Evolutionary conservation across 495 filamentous ascomycete genomes (phyloP), one percentile per base, ranked within the genome.

Genomic region (Hypoxylon trugodes): DNA sequence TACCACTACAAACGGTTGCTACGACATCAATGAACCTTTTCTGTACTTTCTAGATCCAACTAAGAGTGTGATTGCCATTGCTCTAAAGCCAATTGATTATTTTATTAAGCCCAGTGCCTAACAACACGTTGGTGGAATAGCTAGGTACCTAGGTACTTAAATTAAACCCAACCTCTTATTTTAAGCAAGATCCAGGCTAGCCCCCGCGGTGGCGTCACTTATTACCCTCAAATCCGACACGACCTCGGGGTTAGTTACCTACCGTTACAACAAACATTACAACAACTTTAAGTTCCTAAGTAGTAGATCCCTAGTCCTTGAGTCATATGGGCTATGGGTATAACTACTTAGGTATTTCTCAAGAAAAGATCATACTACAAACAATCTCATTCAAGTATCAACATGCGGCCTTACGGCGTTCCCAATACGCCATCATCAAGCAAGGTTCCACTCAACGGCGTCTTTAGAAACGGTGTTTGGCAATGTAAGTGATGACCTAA

Each of bases 371-470:
- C 10, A 45, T 42, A 10, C 10, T 18, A 64, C 16, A 9, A 22
- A 15, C 8, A 21, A 33, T 42, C n/a, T 61, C 13, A 1, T 28
- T 24, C 13, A 7, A 16, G n/a, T n/a, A 15, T 10, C 28, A 49
- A 19, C 28, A 74, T 74, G 71, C 52, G 53, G 33, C 35, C 37
- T 9, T 48, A 56, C 54, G 37, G 47, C 28, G 13, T 71, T 66
- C 50, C 70, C 64, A 37, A 59, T 59, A 63, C 63, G 45, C 62
- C 65, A 10, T 48, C 61, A 41, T 19, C 26, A 66, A 75, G 22
- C 66, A 77, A 65, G 32, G 70, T 74, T 2, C 77, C 78, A 1
- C 58, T 82, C 51, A 80, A 82, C 18, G 87, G 87, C 6, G 72
- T 82, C 12, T 86, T 87, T 68, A 70, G 74, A 38, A 57, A 66